phyloP scores from a whole-genome alignment of 2,329 filamentous ascomycete genomes.

The Pyrenophora teres region DNA sequence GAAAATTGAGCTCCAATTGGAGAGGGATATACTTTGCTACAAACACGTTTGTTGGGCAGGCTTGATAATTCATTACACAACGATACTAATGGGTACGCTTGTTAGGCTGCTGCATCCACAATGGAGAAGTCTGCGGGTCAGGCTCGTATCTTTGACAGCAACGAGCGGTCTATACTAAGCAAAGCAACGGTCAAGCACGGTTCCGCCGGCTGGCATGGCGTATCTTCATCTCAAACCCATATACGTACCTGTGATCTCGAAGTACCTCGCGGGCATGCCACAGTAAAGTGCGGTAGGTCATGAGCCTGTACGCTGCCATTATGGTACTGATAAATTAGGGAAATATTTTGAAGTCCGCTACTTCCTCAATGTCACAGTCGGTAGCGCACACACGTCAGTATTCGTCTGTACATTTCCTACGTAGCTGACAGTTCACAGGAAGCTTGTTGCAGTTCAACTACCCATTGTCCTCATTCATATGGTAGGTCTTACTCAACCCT shows the following conservation, averaged over 20 bases:
- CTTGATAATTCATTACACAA: neutral
- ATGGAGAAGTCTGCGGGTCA: constrained; percentile 56
- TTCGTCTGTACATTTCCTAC: neutral
- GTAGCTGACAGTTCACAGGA: constrained; percentile 42
- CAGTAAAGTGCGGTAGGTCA: constrained; percentile 54
- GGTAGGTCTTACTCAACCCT: constrained; percentile 32
- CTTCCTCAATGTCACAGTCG: constrained; percentile 58
- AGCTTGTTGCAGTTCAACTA: constrained; percentile 58
- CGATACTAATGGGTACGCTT: constrained; percentile 26
- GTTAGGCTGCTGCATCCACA: constrained; percentile 54
- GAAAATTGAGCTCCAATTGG: constrained; percentile 58
- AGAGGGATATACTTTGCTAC: constrained; percentile 57
- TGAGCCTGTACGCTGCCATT: neutral
- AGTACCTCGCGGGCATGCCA: constrained; percentile 57
- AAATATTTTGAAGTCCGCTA: constrained; percentile 63
- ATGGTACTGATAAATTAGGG: constrained; percentile 37
- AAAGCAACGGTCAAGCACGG: constrained; percentile 52
- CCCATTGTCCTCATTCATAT: constrained; percentile 63
- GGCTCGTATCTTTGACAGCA: constrained; percentile 58
- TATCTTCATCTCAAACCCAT: constrained; percentile 52
- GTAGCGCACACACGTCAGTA: constrained; percentile 50
- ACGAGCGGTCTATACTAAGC: constrained; percentile 55
- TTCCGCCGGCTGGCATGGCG: constrained; percentile 53
- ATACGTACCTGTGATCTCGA: constrained; percentile 57
- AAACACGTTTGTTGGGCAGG: constrained; percentile 49